Percentiles rank a stretch among this genome's conserved stretches.
These are phyloP conservation scores for Clarireedia hainanense DNA, from an alignment of 2,329 filamentous ascomycete species.

Conservation along the genomic window DNA sequence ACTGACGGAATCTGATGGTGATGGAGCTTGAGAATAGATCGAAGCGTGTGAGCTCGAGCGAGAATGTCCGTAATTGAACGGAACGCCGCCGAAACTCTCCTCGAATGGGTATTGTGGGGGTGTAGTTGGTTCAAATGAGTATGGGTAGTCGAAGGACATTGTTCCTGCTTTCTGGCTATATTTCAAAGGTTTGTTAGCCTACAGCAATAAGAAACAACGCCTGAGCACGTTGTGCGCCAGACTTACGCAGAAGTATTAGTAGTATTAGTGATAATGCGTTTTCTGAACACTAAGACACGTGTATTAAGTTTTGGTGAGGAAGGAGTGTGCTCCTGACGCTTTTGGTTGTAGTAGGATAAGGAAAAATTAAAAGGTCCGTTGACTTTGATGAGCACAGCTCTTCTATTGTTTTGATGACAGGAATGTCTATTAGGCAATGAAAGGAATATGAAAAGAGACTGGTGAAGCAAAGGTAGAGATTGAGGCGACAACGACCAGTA, in stretches of 20 bases:
- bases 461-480: conserved; percentile 14
- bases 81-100: conserved; percentile 46
- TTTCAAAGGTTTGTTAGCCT: conserved; percentile 11
- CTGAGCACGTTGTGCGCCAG: not conserved
- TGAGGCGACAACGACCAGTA: conserved; percentile 13
- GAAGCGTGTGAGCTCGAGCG: conserved; percentile 30
- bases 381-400: conserved; percentile 23
- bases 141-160: conserved; percentile 55
- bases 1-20: conserved; percentile 40
- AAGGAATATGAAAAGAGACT: conserved; percentile 23
- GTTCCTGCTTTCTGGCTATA: conserved; percentile 49
- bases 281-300: conserved; percentile 22
- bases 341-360: conserved; percentile 15
- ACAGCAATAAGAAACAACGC: not conserved
- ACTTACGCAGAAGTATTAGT: conserved; percentile 19
- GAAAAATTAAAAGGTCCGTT: conserved; percentile 25
- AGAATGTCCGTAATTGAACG: conserved; percentile 36
- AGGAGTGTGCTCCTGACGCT: conserved; percentile 27
- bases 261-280: conserved; percentile 13
- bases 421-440: conserved; percentile 21
- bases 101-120: conserved; percentile 49
- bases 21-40: conserved; percentile 61
- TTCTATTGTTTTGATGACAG: conserved; percentile 22
- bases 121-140: conserved; percentile 43
- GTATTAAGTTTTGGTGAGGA: conserved; percentile 21